A percentile compares a stretch with the other conserved stretches of the same genome.
phyloP scores from a whole-genome alignment of 2,329 filamentous ascomycete species.

The Alternaria arbusti region DNA sequence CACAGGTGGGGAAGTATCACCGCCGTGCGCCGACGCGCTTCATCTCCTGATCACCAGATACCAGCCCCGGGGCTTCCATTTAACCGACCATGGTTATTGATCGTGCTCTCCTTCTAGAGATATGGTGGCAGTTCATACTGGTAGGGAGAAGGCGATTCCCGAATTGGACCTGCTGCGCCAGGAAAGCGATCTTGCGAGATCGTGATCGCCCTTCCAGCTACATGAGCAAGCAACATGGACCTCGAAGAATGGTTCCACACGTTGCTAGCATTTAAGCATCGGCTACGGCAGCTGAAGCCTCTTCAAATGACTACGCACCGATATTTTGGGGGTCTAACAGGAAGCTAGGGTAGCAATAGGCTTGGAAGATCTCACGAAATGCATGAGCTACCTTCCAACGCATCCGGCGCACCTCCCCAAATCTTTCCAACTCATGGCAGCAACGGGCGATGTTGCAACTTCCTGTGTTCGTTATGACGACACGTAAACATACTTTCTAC shows the following conservation, averaged over 20 bases:
- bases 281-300: neutral
- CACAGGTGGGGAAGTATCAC: neutral
- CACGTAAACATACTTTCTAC: neutral
- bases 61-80: neutral
- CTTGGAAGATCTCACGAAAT: too few species aligned
- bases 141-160: neutral
- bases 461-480: slow-evolving; percentile 9
- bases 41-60: neutral
- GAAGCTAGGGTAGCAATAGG: neutral
- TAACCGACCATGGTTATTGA: neutral
- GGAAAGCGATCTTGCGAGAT: neutral
- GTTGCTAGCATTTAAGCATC: neutral
- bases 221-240: neutral
- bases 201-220: neutral
- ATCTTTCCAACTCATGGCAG: neutral
- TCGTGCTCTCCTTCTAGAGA: neutral
- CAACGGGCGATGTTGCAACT: neutral
- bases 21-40: neutral
- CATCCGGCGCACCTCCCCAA: neutral
- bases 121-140: neutral
- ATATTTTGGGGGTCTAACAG: neutral
- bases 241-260: neutral
- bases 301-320: neutral
- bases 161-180: neutral
- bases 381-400: neutral